These are phyloP conservation scores for Leccinellum luteum DNA, from an alignment of 768 basidiomycete species.

Conservation along the genomic window DNA sequence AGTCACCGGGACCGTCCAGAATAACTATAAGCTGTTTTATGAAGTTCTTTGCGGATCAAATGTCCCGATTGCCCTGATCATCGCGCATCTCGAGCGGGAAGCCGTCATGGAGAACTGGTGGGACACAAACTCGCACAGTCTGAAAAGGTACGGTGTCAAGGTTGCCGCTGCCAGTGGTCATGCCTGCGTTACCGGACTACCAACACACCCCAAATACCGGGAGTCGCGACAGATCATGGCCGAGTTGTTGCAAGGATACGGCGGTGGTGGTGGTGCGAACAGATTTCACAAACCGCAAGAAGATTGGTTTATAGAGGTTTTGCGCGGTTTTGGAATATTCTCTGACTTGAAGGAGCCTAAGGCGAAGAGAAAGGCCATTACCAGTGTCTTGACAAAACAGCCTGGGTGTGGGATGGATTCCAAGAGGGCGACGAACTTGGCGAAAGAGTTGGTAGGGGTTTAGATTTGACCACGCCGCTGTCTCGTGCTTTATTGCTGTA, in stretches of 20 bases:
- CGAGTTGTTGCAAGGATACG: constrained; percentile 9
- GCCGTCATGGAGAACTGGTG: neutral
- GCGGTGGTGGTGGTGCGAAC: neutral
- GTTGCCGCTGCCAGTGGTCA: constrained; percentile 28
- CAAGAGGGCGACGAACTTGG: constrained; percentile 15
- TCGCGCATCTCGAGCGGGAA: neutral
- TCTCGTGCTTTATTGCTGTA: too few species aligned
- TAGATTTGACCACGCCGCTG: too few species aligned
- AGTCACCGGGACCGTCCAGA: neutral
- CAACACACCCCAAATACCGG: constrained; percentile 24
- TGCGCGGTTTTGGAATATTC: constrained; percentile 20
- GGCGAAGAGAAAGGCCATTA: constrained; percentile 20
- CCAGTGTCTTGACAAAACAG: constrained; percentile 26
- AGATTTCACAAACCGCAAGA: constrained; percentile 26
- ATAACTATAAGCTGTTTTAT: neutral
- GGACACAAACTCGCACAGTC: neutral
- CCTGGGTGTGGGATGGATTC: constrained; percentile 23
- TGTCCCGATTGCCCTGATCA: neutral
- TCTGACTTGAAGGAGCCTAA: constrained; percentile 18
- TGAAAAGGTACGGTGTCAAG: neutral
- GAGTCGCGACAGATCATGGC: constrained; percentile 19
- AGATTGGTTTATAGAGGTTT: constrained; percentile 20
- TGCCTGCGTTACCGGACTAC: constrained; percentile 36
- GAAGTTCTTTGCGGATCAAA: neutral
- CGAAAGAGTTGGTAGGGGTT: too few species aligned